Percentiles rank a stretch among this genome's conserved stretches.
Conservation (phyloP, 1,284 basidiomycete species). For the Agroathelia rolfsii region DNA sequence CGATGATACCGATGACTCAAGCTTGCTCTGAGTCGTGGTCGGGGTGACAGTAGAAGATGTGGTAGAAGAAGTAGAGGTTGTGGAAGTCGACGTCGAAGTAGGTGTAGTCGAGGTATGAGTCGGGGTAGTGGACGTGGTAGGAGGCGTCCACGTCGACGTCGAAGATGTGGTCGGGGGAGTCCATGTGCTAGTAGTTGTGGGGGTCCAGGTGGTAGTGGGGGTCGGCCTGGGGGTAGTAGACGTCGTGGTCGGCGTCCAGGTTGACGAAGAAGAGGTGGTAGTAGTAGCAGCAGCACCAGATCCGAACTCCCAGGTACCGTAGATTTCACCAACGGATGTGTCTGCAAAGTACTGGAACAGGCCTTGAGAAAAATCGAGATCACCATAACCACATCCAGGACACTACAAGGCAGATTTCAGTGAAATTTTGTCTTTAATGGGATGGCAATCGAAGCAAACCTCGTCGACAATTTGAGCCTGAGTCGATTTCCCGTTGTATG, state of each 20-base stretch:
- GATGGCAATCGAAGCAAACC: conserved; percentile 18
- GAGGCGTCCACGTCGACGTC: no score
- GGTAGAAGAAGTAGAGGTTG: no score
- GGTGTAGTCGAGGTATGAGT: no score
- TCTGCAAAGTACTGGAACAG: conserved; percentile 34
- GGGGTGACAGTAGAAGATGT: no score
- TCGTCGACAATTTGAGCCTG: conserved; percentile 46
- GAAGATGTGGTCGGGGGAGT: no score
- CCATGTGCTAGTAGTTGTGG: conserved; percentile 7
- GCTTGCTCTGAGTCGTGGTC: no score
- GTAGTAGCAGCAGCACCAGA: conserved; percentile 11
- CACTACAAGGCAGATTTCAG: conserved; percentile 21
- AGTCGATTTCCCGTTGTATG: conserved; percentile 40
- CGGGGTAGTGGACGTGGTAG: no score
- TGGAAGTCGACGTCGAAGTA: no score
- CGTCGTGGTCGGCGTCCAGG: conserved; percentile 10
- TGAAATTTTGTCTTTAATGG: background rate
- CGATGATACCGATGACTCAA: no score
- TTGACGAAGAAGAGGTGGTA: conserved; percentile 12
- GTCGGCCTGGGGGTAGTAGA: conserved; percentile 8
- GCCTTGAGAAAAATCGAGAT: conserved; percentile 43
- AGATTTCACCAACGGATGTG: conserved; percentile 23
- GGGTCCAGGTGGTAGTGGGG: conserved; percentile 6
- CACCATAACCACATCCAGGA: conserved; percentile 34
- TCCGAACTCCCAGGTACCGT: conserved; percentile 32